Base-by-base conservation (phyloP, 345 rosid genomes). In the Rhizophora mangle region DNA sequence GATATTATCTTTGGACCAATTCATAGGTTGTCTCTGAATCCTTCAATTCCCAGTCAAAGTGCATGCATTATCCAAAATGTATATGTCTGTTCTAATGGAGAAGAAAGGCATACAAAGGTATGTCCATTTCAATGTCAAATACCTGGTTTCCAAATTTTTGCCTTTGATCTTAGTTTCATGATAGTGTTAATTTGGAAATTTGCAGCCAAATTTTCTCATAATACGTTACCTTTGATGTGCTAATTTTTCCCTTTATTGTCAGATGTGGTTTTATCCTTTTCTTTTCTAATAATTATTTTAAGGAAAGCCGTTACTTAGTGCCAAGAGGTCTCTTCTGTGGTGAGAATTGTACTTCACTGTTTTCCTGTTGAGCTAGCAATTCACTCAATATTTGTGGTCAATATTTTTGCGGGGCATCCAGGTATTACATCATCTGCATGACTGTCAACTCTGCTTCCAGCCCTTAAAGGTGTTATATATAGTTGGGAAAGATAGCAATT, bases 81-180 rank as follows among this genome's bases (percentile, higher is more conserved):
- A 67, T 43, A 72, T 65, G 80, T 84, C 36, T 85, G 90, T 64
- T 13, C 76, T 37, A 80, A 84, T 0, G 77, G 78, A 68, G 84
- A 79, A 59, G 66, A 82, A 73, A 85, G 78, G 62, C 64, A 65
- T 54, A 74, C 47, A 27, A 86, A 86, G 96, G 92, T 89, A 69
- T 64, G 59, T 53, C 32, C 46, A 57, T 62, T 68, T 27, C 43
- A 62, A 54, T 49, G 31, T 49, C 37, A 34, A 1, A 34, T 34
- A 34, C 37, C 47, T 62, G 49, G 64, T 30, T 22, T 34, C 24
- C 64, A 56, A 34, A 3, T 15, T 30, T 54, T 29, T 15, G 15
- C 6, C 27, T 19, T 37, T 10, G 27, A 64, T 55, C 8, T 2
- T 57, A 11, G 49, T 43, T 15, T 43, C 18, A 43, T 13, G 18